Evolutionary conservation across 495 filamentous ascomycete genomes (phyloP), one percentile per base, ranked within the genome.

Genomic region (Podospora conica): DNA sequence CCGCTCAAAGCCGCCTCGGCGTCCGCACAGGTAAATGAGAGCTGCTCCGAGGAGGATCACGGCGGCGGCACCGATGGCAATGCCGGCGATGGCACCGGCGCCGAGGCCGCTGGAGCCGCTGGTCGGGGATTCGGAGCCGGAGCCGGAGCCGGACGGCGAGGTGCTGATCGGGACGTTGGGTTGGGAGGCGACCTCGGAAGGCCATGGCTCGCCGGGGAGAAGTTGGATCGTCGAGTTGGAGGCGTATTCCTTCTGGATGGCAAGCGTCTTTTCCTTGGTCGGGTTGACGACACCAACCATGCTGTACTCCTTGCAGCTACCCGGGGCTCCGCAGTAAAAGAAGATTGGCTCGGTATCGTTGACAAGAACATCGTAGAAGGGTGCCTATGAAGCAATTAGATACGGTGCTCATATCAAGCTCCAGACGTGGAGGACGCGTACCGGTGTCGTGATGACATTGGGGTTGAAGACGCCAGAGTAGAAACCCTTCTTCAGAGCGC

Each of bases 311-410:
- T 70, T 69, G 55, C 81, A 83, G n/a, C 1, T 78, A 80, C 0
- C 57, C 65, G 80, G 77, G 2, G 84, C 83, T 1, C 76, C 73
- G 74, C 86, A 88, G 74, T 90, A 89, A 75, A 80, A 87, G 71
- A 86, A 88, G 29, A 87, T 80, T 4, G 86, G 84, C 6, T 78
- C 68, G 0, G 85, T 87, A 71, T 82, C 78, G 69, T 87, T 88
- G 69, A 89, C 76, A 7, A 68, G 72, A 15, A 87, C 62, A 54
- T 74, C 73, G 74, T 77, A 88, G 24, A 64, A 70, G 48, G 82
- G 82, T 12, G 75, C 78, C 80, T 87, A 54, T 22, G 15, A 28
- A n/a, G n/a, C 12, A 22, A 24, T 64, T 21, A 53, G 40, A n/a
- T 18, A 48, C 40, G 18, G n/a, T n/a, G n/a, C n/a, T n/a, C 15